Conservation (phyloP, 768 basidiomycete genomes). For the Psilocybe subaeruginosa region DNA sequence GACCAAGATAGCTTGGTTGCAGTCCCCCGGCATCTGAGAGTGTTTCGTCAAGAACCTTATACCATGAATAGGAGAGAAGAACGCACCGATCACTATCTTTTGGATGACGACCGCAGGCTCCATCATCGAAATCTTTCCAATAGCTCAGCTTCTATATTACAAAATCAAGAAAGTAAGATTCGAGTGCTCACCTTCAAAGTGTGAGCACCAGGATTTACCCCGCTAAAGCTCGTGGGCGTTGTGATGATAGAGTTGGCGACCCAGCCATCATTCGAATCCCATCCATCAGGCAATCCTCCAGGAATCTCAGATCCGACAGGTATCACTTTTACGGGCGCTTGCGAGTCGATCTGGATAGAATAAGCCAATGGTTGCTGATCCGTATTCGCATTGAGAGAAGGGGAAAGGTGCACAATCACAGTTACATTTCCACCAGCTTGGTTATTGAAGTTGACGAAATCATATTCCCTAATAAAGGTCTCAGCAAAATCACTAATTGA, state of each 20-base stretch:
- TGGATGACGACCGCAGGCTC: conserved; percentile 64
- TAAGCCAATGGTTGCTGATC: conserved; percentile 51
- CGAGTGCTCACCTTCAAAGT: conserved; percentile 51
- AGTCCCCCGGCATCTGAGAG: conserved; percentile 58
- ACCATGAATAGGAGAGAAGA: background rate
- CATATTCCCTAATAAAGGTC: conserved; percentile 51
- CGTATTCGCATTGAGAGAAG: conserved; percentile 56
- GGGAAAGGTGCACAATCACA: conserved; percentile 50
- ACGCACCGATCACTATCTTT: conserved; percentile 61
- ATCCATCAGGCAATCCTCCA: conserved; percentile 46
- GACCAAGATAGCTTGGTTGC: conserved; percentile 60
- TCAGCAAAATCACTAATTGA: background rate
- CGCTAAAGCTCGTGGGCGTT: conserved; percentile 40
- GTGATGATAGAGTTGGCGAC: conserved; percentile 55
- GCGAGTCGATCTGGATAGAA: conserved; percentile 53
- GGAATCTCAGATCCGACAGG: conserved; percentile 51
- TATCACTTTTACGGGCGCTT: conserved; percentile 40
- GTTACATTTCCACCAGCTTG: conserved; percentile 43
- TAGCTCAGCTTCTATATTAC: background rate
- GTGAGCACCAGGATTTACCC: conserved; percentile 54
- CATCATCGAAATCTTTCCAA: conserved; percentile 51
- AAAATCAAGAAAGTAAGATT: background rate
- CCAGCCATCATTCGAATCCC: conserved; percentile 53
- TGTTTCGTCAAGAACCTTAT: background rate
- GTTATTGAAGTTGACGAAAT: conserved; percentile 64